Conservation (phyloP, 2,329 filamentous ascomycete genomes). For the Penicillium sp. region DNA sequence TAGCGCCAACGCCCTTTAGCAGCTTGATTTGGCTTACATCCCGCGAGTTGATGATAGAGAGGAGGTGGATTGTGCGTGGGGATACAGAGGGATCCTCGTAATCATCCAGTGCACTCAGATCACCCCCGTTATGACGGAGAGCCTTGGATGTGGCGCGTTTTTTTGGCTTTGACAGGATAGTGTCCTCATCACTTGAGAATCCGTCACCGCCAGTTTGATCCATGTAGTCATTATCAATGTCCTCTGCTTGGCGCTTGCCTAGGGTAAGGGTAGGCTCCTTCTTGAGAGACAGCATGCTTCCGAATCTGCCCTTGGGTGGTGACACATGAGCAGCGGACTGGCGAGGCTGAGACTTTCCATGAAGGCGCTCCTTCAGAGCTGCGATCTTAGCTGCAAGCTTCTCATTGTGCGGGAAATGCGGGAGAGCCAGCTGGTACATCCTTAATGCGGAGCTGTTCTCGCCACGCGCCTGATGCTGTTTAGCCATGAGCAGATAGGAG, state of each 20-base stretch:
- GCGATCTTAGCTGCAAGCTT: conserved; percentile 69
- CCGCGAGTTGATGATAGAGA: conserved; percentile 54
- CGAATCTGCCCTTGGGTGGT: conserved; percentile 33
- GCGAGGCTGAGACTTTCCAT: conserved; percentile 31
- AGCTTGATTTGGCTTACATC: conserved; percentile 54
- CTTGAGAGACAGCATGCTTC: conserved; percentile 44
- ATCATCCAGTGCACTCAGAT: conserved; percentile 27
- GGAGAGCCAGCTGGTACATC: conserved; percentile 84
- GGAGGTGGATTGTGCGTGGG: conserved; percentile 51
- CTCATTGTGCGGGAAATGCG: conserved; percentile 83
- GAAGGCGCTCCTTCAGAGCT: conserved; percentile 58
- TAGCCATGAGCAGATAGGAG: conserved; percentile 85
- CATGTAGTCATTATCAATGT: conserved; percentile 43
- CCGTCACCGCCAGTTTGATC: conserved; percentile 30
- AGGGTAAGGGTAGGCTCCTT: conserved; percentile 35
- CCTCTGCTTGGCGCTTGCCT: conserved; percentile 39
- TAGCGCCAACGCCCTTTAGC: conserved; percentile 54
- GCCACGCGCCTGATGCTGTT: conserved; percentile 84
- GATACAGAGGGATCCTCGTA: conserved; percentile 38
- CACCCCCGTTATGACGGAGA: conserved; percentile 24
- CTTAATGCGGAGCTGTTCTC: conserved; percentile 78
- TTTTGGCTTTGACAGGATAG: conserved; percentile 34
- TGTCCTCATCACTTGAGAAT: conserved; percentile 42
- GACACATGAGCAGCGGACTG: conserved; percentile 26
- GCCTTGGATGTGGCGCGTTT: conserved; percentile 38